Base-by-base conservation (phyloP, 73 alveolate genomes). In the Paramecium sonneborni region DNA sequence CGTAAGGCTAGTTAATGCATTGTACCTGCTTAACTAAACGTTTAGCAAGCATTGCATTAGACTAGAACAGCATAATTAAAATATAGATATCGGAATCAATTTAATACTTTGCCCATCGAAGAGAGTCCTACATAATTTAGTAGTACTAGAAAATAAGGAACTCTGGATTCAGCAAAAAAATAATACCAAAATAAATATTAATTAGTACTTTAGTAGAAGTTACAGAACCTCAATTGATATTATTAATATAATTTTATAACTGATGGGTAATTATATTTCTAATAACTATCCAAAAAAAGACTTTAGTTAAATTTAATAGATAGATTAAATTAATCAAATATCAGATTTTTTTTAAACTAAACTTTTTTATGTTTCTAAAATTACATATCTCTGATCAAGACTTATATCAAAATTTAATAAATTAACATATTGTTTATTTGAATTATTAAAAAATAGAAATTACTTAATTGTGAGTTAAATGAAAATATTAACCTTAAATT, bases 211-310 rank as follows among this genome's bases (percentile, higher is more conserved):
- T 62, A 62, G 24, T 32, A 62, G 84, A 62, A 62, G 48, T 62
- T 62, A 62, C 48, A 62, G 46, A 62, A 62, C 46, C 84, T 21
- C 84, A 26, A 62, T 62, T 62, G 84, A 62, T 30, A 30, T 62
- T 30, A 30, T 62, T 3, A 30, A 23, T 62, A 62, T 26, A 12
- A 62, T 62, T 79, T 43, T 52, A 52, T 52, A 52, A 52, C 68
- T 52, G 15, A 88, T 88, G 91, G 91, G 94, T 57, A 88, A 70
- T 24, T 76, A 70, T 14, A 26, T 67, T 15, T 69, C 91, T 37
- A 35, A 38, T 68, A 67, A 84, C 55, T 24, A 37, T 44, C 74
- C 68, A 18, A 26, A 68, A 32, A 89, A 87, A n/a, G n/a, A n/a
- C 28, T 68, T 43, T 62, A 67, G 93, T 87, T 3, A 76, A 68